These are phyloP conservation scores for Cadophora sp. DNA, from an alignment of 2,329 filamentous ascomycete genomes.

Conservation along the genomic window DNA sequence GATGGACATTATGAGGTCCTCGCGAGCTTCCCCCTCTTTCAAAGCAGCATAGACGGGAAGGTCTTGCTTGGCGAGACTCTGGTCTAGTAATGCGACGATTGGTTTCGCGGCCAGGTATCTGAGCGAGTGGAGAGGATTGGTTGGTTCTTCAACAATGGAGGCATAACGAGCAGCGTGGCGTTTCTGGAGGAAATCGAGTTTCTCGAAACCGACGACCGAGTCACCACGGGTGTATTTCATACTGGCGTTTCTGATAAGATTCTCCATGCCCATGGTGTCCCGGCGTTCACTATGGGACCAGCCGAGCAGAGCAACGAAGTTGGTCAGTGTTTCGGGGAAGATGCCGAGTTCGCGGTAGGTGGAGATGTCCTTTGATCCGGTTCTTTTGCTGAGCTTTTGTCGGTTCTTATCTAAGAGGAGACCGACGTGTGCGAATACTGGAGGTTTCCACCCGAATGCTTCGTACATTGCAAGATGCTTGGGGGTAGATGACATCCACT, in stretches of 20 bases:
- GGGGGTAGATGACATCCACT: slow-evolving; percentile 96
- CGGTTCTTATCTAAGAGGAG: slow-evolving; percentile 72
- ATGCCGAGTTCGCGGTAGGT: slow-evolving; percentile 64
- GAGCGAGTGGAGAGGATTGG: slow-evolving; percentile 37
- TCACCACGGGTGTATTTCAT: slow-evolving; percentile 92
- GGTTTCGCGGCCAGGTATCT: slow-evolving; percentile 41
- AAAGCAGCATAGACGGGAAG: slow-evolving; percentile 34
- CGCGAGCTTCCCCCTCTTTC: slow-evolving; percentile 45
- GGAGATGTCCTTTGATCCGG: slow-evolving; percentile 67
- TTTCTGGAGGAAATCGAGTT: slow-evolving; percentile 81
- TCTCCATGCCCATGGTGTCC: slow-evolving; percentile 74
- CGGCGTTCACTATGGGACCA: slow-evolving; percentile 75
- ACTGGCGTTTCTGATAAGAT: slow-evolving; percentile 76
- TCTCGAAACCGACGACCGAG: slow-evolving; percentile 80
- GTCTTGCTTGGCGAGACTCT: slow-evolving; percentile 1
- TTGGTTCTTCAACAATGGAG: slow-evolving; percentile 20
- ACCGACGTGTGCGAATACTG: slow-evolving; percentile 81
- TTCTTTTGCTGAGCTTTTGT: slow-evolving; percentile 87
- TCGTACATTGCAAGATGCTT: slow-evolving; percentile 78
- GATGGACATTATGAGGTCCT: slow-evolving; percentile 57
- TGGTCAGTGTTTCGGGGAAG: slow-evolving; percentile 70
- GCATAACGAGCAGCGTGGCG: slow-evolving; percentile 57
- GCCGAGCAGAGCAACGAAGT: slow-evolving; percentile 85
- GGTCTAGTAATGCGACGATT: slow-evolving; percentile 36
- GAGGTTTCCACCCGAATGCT: slow-evolving; percentile 76